Evolutionary conservation across 2,329 filamentous ascomycete genomes (phyloP), one percentile per base, ranked within the genome.

Genomic region (Huntiella abstrusa): DNA sequence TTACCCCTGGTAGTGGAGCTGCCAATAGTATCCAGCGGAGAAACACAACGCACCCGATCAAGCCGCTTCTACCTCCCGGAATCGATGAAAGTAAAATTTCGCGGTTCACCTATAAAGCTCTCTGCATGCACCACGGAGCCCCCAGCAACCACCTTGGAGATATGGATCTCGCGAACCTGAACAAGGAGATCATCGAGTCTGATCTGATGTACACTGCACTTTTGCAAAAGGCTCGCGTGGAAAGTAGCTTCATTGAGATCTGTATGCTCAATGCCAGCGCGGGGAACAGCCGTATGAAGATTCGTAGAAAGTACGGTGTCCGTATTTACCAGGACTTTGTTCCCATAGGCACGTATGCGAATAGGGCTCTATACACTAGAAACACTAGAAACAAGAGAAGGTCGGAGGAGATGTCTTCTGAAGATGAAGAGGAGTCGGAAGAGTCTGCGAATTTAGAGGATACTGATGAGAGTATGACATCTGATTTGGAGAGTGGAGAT

Each of bases 251-350:
- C 54, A 42, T 59, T 52, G 49, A 52, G 41, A 43, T 73, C 0
- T 60, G 63, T 0, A 64, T 59, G 7, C 53, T 74, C 1, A 66
- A 66, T 35, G 75, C 74, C 51, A 64, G 64, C 3, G 71, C 69
- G 52, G 68, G 67, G 37, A 73, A 69, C 2, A 73, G 70, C 47
- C 70, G 73, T 54, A 73, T 68, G 45, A 63, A 63, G n/a, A 68
- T 72, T 3, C 65, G 72, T 10, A 75, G 72, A 54, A 73, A 67
- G 50, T 75, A 68, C 50, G 71, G 71, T 13, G 69, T 76, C 32
- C 63, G 64, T 1, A 60, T 75, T 10, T 64, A 19, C 10, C 36
- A 6, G 11, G 39, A 33, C 1, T 10, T 28, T 28, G 22, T 28
- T 7, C 22, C 22, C 3, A 28, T 1, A 28, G 22, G 22, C 7